Conservation (phyloP, 2,329 filamentous ascomycete genomes). For the Polytolypa hystricis region DNA sequence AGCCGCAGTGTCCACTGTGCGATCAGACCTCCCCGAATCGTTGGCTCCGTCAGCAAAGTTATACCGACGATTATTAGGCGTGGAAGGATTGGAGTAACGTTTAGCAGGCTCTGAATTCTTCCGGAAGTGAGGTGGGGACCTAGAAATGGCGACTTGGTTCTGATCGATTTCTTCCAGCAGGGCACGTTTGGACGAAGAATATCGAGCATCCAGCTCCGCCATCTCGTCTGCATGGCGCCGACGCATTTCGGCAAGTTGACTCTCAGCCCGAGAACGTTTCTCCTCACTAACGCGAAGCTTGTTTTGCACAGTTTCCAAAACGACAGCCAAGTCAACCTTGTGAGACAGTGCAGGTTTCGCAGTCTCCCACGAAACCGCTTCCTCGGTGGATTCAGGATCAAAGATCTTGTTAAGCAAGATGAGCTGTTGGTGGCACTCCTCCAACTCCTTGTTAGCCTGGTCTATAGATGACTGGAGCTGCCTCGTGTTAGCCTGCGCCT, state of each 20-base stretch:
- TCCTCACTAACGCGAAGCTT: slow-evolving; percentile 75
- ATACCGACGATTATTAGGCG: slow-evolving; percentile 58
- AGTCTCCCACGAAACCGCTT: slow-evolving; percentile 57
- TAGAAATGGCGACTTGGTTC: slow-evolving; percentile 61
- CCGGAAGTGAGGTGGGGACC: slow-evolving; percentile 62
- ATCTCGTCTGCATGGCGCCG: slow-evolving; percentile 61
- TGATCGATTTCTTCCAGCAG: slow-evolving; percentile 78
- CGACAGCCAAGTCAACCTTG: slow-evolving; percentile 66
- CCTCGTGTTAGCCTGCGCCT: slow-evolving; percentile 75
- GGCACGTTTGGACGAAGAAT: slow-evolving; percentile 56
- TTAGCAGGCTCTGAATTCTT: slow-evolving; percentile 48
- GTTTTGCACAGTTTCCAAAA: slow-evolving; percentile 80
- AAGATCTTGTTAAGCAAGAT: slow-evolving; percentile 76
- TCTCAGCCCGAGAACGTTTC: slow-evolving; percentile 69
- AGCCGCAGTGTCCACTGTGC: slow-evolving; percentile 69
- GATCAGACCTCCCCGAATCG: slow-evolving; percentile 74
- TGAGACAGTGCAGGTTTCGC: slow-evolving; percentile 56
- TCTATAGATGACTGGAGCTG: slow-evolving; percentile 72
- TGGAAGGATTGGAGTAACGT: slow-evolving; percentile 63
- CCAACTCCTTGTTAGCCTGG: slow-evolving; percentile 66
- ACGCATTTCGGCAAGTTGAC: slow-evolving; percentile 67
- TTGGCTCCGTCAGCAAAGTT: slow-evolving; percentile 51
- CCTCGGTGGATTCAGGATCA: slow-evolving; percentile 59
- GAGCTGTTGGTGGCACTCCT: slow-evolving; percentile 68
- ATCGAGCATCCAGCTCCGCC: slow-evolving; percentile 50